Evolutionary conservation across 2,329 filamentous ascomycete species (phyloP).

Genomic region (Penicillium sp.): DNA sequence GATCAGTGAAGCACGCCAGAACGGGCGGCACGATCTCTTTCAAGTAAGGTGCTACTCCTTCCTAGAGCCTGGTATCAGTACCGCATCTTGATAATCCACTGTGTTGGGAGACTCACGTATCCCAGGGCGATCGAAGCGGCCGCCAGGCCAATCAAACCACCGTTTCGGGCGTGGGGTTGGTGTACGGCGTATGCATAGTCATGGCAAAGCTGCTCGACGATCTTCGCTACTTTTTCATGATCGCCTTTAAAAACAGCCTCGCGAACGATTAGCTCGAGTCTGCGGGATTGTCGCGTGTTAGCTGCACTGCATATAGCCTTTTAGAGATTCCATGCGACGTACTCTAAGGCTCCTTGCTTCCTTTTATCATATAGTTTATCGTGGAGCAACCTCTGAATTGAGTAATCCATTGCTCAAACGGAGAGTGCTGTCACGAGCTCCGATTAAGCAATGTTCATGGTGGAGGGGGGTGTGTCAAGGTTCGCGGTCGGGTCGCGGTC

Average conservation of each 20-base stretch:
- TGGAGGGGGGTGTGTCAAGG: conserved; percentile 13
- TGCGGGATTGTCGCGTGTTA: conserved; percentile 39
- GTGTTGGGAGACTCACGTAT: conserved; percentile 61
- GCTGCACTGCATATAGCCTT: background rate
- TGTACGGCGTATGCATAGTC: conserved; percentile 98
- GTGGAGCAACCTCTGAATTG: conserved; percentile 86
- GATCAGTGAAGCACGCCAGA: conserved; percentile 94
- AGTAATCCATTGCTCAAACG: conserved; percentile 70
- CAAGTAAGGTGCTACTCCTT: conserved; percentile 90
- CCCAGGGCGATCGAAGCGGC: conserved; percentile 95
- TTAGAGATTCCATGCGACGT: conserved; percentile 41
- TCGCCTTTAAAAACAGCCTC: conserved; percentile 77
- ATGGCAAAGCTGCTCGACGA: conserved; percentile 94
- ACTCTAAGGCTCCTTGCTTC: conserved; percentile 96
- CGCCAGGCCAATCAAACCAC: conserved; percentile 90
- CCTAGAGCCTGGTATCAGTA: conserved; percentile 25
- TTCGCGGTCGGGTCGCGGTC: background rate
- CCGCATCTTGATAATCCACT: background rate
- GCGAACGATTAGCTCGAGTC: conserved; percentile 86
- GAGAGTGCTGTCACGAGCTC: conserved; percentile 24
- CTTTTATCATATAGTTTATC: conserved; percentile 99
- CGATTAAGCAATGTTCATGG: conserved; percentile 30
- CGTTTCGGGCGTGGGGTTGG: conserved; percentile 93
- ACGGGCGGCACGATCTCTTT: conserved; percentile 95
- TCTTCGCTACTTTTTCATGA: conserved; percentile 75